Conservation (phyloP, 2,329 filamentous ascomycete species). For the Colletotrichum tropicale region DNA sequence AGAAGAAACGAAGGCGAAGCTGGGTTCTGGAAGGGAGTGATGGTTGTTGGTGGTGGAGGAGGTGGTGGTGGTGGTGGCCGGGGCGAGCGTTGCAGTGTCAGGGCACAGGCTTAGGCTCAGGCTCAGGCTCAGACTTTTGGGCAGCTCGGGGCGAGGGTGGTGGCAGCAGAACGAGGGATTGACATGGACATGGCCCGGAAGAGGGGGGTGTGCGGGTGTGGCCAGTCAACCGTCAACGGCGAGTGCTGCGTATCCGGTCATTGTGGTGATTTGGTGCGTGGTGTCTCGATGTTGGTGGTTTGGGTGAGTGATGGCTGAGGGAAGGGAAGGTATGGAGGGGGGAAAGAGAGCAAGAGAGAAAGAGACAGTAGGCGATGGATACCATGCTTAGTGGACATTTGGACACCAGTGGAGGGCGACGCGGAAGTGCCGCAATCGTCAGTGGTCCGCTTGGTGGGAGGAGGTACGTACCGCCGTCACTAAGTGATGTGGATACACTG, state of each 20-base stretch:
- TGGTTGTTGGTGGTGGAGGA: neutral
- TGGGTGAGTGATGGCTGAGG: neutral
- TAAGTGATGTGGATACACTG: neutral
- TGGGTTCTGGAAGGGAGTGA: neutral
- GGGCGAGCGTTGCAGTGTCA: neutral
- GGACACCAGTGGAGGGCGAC: neutral
- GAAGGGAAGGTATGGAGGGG: neutral
- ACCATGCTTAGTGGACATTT: neutral
- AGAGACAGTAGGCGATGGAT: neutral
- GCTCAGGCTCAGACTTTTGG: neutral
- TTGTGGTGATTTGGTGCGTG: neutral
- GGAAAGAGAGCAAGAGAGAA: neutral
- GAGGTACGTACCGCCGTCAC: neutral
- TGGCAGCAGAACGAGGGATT: neutral
- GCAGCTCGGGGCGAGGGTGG: neutral
- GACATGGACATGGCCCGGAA: constrained; percentile 9
- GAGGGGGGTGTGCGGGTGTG: neutral
- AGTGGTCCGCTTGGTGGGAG: neutral
- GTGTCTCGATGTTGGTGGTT: neutral
- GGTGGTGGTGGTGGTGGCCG: neutral
- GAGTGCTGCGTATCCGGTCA: neutral
- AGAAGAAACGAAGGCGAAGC: constrained; percentile 15
- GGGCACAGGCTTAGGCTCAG: neutral
- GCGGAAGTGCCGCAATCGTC: constrained; percentile 19
- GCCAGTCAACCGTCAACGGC: neutral